These are phyloP conservation scores for Pseudogymnoascus sp. DNA, from an alignment of 2,329 filamentous ascomycete genomes.

Conservation along the genomic window DNA sequence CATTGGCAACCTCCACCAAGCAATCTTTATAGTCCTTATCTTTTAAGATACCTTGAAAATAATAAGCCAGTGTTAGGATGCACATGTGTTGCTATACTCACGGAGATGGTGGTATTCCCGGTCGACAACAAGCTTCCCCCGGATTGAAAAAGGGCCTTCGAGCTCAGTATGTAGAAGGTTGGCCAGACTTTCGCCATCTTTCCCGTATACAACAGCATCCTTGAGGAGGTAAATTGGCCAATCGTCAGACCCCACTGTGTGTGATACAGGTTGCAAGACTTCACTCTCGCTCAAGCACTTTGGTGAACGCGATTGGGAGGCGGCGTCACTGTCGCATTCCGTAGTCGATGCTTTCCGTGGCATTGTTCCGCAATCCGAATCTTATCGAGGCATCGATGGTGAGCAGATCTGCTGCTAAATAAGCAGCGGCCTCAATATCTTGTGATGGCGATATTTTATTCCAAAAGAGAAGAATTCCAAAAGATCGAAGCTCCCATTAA, in stretches of 20 bases:
- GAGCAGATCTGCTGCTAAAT: not conserved
- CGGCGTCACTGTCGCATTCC: constrained; percentile 32
- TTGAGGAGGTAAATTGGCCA: constrained; percentile 57
- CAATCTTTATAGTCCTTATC: constrained; percentile 24
- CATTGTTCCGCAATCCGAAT: not conserved
- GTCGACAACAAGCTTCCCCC: constrained; percentile 50
- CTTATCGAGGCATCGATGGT: constrained; percentile 3
- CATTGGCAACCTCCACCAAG: constrained; percentile 50
- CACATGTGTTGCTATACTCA: constrained; percentile 25
- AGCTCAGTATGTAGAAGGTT: constrained; percentile 55
- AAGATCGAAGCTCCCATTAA: not conserved
- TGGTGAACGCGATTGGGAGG: constrained; percentile 27
- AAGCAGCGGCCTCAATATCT: not conserved
- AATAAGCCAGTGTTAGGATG: not conserved
- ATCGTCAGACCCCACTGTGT: constrained; percentile 37
- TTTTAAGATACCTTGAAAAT: constrained; percentile 29
- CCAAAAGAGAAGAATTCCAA: not conserved
- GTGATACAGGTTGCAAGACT: constrained; percentile 14
- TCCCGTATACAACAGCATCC: constrained; percentile 52
- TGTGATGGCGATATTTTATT: not conserved
- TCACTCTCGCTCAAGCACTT: constrained; percentile 20
- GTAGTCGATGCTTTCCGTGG: not conserved
- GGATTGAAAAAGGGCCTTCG: constrained; percentile 54
- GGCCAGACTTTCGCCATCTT: constrained; percentile 45
- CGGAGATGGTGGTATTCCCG: constrained; percentile 35